These are phyloP conservation scores for Blastocystis sp. DNA, from an alignment of 352 stramenopile genomes.

Conservation along the genomic window DNA sequence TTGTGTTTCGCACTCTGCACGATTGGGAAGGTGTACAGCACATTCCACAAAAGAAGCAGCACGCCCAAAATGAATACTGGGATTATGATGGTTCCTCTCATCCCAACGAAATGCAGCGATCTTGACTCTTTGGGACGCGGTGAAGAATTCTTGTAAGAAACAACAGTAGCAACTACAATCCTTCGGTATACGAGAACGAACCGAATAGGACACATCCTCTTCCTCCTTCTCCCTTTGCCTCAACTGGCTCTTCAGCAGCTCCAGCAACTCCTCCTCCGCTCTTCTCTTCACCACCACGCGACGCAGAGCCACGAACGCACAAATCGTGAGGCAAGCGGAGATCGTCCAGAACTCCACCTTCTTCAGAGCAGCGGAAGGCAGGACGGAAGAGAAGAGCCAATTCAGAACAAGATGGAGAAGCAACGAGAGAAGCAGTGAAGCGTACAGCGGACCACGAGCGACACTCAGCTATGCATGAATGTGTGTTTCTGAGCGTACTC, in stretches of 20 bases:
- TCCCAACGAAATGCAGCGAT: neutral
- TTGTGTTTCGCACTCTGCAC: neutral
- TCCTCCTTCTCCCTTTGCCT: no score
- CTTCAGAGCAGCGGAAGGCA: neutral
- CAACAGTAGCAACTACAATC: no score
- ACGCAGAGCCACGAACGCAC: neutral
- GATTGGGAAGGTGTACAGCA: neutral
- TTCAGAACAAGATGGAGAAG: neutral
- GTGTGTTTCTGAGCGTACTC: neutral
- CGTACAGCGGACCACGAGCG: neutral
- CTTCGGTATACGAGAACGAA: no score
- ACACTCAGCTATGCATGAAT: conserved; percentile 9
- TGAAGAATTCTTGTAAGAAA: no score
- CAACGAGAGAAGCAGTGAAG: neutral
- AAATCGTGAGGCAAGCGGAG: neutral
- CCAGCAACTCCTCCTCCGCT: neutral
- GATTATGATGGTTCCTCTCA: neutral
- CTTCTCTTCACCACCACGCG: neutral
- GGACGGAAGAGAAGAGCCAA: neutral
- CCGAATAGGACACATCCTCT: no score
- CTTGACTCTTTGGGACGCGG: no score
- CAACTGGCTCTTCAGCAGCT: no score
- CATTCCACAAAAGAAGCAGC: neutral
- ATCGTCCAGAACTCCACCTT: neutral
- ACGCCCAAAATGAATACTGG: neutral